Evolutionary conservation across 768 basidiomycete species (phyloP).

Genomic region (Leucosporidium creatinivorum): DNA sequence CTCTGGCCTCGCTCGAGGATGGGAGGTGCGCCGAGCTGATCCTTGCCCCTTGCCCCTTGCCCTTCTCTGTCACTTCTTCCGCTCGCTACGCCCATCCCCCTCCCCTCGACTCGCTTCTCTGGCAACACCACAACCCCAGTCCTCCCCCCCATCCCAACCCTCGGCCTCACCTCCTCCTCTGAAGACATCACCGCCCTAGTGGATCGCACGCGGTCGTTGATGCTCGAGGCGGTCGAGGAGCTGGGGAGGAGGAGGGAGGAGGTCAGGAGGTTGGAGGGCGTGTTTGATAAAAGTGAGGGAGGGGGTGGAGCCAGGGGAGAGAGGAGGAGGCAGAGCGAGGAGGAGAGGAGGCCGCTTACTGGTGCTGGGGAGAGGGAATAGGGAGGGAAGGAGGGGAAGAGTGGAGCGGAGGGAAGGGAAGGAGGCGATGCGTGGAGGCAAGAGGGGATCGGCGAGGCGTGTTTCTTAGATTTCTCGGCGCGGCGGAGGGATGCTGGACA

Average conservation of each 20-base stretch:
- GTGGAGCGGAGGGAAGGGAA: background rate
- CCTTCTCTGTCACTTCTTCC: background rate
- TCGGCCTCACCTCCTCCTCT: conserved; percentile 48
- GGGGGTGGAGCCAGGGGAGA: too few relatives aligned
- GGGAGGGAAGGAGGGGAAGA: background rate
- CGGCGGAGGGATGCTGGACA: too few relatives aligned
- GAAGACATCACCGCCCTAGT: conserved; percentile 62
- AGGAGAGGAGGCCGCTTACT: background rate
- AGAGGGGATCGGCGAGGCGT: too few relatives aligned
- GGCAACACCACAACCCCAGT: background rate
- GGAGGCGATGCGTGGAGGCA: too few relatives aligned
- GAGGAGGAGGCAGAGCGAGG: too few relatives aligned
- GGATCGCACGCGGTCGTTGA: conserved; percentile 61
- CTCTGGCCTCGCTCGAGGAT: too few relatives aligned
- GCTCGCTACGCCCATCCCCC: background rate
- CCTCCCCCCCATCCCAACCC: background rate
- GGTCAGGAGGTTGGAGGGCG: background rate
- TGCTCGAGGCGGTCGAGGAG: conserved; percentile 69
- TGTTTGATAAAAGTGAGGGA: background rate
- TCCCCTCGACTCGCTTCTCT: background rate
- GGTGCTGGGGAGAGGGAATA: background rate
- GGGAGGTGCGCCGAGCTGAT: too few relatives aligned
- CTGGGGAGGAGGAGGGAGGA: conserved; percentile 44
- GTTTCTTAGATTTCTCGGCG: too few relatives aligned
- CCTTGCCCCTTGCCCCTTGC: background rate